Percentiles rank a stretch among this genome's conserved stretches.
These are phyloP conservation scores for Solanum pinnatisectum DNA, from an alignment of 257 asterid genomes.

Conservation along the genomic window DNA sequence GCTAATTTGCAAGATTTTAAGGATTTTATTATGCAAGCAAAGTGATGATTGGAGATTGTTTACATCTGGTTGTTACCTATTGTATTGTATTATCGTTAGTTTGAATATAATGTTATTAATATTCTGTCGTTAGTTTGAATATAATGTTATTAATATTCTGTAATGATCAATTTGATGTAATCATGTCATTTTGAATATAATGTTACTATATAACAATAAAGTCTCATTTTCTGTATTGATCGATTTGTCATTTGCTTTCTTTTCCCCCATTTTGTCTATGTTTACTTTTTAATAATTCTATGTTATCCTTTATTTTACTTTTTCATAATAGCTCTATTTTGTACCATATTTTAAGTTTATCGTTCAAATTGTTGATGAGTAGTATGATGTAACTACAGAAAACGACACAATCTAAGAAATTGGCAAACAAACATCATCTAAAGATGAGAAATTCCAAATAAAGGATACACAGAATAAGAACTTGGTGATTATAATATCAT, in stretches of 20 bases:
- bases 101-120: neutral
- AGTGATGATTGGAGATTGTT: neutral
- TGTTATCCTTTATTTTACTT: too few species aligned
- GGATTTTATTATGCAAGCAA: neutral
- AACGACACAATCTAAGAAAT: neutral
- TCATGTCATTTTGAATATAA: too few species aligned
- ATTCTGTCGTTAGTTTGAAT: neutral
- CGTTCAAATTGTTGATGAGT: neutral
- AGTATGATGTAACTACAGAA: neutral
- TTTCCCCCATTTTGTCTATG: too few species aligned
- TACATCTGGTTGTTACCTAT: neutral
- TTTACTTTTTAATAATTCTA: too few species aligned
- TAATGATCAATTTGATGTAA: too few species aligned
- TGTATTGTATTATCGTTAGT: neutral
- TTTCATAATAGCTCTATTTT: too few species aligned
- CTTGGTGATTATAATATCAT: neutral
- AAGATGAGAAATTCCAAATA: neutral
- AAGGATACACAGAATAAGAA: neutral
- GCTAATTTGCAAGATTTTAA: neutral
- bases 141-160: neutral
- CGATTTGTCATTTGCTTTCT: too few species aligned
- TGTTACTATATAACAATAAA: too few species aligned
- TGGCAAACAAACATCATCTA: neutral
- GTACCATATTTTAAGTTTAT: accelerated
- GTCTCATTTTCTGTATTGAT: too few species aligned